Percentiles rank a stretch among this genome's conserved stretches.
These are phyloP conservation scores for Metschnikowia sp. DNA, from an alignment of 805 yeast species.

Conservation along the genomic window DNA sequence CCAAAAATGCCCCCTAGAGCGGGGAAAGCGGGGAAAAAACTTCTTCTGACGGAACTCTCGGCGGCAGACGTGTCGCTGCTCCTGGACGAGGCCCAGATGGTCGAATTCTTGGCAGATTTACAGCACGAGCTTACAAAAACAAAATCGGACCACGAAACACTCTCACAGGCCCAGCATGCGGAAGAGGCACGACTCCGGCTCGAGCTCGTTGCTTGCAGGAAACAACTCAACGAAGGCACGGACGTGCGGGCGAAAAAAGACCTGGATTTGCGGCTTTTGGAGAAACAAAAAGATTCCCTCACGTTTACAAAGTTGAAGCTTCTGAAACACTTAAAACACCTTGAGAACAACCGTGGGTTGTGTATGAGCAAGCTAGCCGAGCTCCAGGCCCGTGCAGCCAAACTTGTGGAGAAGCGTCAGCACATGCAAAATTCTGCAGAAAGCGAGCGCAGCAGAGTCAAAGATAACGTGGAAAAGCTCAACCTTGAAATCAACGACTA, in stretches of 20 bases:
- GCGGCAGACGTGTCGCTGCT: constrained; percentile 2
- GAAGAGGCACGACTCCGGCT: constrained; percentile 10
- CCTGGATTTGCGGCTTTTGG: constrained; percentile 29
- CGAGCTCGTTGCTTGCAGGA: constrained; percentile 20
- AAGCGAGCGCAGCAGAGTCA: constrained; percentile 5
- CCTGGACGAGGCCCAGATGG: neutral
- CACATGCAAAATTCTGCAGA: constrained; percentile 7
- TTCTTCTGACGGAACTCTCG: neutral
- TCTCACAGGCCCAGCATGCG: constrained; percentile 3
- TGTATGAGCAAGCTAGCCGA: constrained; percentile 13
- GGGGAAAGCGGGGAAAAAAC: too few relatives aligned
- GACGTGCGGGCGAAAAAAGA: constrained; percentile 30
- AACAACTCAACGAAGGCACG: constrained; percentile 36
- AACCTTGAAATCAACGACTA: constrained; percentile 16
- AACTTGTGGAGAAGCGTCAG: constrained; percentile 11
- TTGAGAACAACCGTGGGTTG: constrained; percentile 6
- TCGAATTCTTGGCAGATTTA: constrained; percentile 3
- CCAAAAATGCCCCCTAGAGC: too few relatives aligned
- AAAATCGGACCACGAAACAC: constrained; percentile 3
- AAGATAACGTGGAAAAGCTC: constrained; percentile 7
- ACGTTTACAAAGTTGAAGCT: constrained; percentile 32
- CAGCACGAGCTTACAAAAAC: constrained; percentile 10
- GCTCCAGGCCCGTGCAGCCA: constrained; percentile 9
- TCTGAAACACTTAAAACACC: constrained; percentile 20
- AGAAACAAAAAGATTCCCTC: constrained; percentile 30